Evolutionary conservation across 306 rosid species (phyloP), one percentile per base, ranked within the genome.

Genomic region (Trifolium dubium): DNA sequence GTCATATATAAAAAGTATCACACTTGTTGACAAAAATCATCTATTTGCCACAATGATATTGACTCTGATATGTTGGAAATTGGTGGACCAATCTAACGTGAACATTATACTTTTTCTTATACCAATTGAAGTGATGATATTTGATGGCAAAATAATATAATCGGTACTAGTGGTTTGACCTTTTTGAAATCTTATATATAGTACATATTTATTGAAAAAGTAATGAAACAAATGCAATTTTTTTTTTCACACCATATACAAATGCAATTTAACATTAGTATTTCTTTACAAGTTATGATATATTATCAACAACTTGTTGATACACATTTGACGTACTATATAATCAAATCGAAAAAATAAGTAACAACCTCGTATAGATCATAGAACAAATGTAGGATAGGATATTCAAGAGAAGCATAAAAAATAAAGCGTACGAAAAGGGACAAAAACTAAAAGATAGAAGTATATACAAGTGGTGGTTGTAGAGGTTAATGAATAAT

Each of bases 51-150:
- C 46, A 12, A 76, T 10, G 15, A 50, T 23, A 23, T 23, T n/a
- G 56, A 50, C 56, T 49, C 23, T 50, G 56, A 64, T 5, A 68
- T 30, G 69, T 46, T 50, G 69, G 46, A 73, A 73, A 73, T 46
- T 31, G 37, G 31, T 61, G 69, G 59, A 60, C 46, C 11, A 14
- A 8, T 39, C 2, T 39, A 12, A 39, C 47, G 47, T 58, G 1
- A 55, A 44, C 74, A 44, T 58, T n/a, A 32, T 58, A 67, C 73
- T 50, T n/a, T 32, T 68, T 76, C 44, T 69, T 77, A 77, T 49
- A 7, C 4, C 31, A n/a, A 60, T 5, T 62, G 9, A 62, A 39
- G 32, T 61, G 66, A 29, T 51, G 2, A 34, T 60, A 29, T 35
- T 1, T 62, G 59, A 29, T 62, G 12, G 39, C 76, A 61, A 15